Evolutionary conservation across 2,329 filamentous ascomycete species (phyloP), one percentile per base, ranked within the genome.

Genomic region (Fusarium ambrosium): DNA sequence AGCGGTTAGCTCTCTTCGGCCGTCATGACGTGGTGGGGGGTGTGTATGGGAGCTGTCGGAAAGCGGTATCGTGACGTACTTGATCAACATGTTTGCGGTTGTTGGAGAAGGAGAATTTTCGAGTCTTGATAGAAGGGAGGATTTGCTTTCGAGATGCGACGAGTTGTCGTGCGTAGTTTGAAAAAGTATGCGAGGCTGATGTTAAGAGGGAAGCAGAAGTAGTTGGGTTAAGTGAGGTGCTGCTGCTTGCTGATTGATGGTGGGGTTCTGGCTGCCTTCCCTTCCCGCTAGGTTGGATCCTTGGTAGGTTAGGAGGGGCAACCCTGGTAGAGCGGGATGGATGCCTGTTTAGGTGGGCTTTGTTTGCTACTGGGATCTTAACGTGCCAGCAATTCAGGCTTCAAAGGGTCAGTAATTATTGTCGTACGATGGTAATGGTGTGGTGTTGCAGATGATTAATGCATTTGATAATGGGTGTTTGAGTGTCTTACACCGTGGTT

Each of bases 21-120:
- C 48, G 18, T 39, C 60, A 62, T 70, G 70, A 65, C 68, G 68
- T 64, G 39, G 61, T 55, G 22, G 65, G 3, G 9, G 27, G 11
- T 41, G 11, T 13, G 32, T 41, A 27, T 27, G 18, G 27, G 3
- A 53, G 48, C 48, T 58, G 48, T 53, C 41, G 43, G 22, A 29
- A 29, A 53, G 29, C 39, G 60, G 45, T 59, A 48, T 37, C 29
- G 48, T 45, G 64, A 69, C 84, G 63, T 76, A 89, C 88, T 90
- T 90, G 86, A 90, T 89, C 79, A 85, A 82, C 84, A 85, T 85
- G 69, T 62, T 78, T 72, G 71, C 66, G 62, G 72, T 41, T 74
- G 48, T 55, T 59, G n/a, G 27, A 41, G 29, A n/a, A 16, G 32
- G 16, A 27, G 61, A 16, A 27, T 60, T 36, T 36, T 68, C 37